Conservation (phyloP, 2,329 filamentous ascomycete genomes). For the Phialophora verrucosa region DNA sequence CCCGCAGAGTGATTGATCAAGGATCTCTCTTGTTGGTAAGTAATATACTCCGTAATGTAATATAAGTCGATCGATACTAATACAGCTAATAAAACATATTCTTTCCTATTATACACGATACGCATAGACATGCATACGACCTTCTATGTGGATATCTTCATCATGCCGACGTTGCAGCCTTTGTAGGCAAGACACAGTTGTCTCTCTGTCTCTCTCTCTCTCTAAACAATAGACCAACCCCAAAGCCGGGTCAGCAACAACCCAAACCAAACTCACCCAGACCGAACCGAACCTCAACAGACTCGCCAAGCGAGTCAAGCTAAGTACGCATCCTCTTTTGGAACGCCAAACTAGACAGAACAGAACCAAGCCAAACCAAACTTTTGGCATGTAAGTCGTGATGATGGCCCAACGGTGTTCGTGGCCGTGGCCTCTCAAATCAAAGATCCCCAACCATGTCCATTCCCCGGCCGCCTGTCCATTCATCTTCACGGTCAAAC, state of each 20-base stretch:
- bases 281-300: background rate
- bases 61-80: too few species aligned
- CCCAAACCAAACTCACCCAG: background rate
- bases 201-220: background rate
- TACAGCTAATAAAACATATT: too few species aligned
- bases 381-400: background rate
- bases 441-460: background rate
- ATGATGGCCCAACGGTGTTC: background rate
- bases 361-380: background rate
- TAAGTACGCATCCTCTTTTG: background rate
- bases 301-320: background rate
- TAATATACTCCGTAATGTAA: too few species aligned
- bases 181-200: background rate
- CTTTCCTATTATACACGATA: background rate
- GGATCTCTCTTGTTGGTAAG: background rate
- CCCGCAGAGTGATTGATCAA: background rate
- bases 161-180: background rate
- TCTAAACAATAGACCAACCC: background rate
- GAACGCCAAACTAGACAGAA: background rate
- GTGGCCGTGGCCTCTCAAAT: background rate
- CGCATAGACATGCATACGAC: background rate
- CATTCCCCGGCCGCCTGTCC: too few species aligned
- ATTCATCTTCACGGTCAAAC: slow-evolving; percentile 15
- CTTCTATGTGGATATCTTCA: background rate
- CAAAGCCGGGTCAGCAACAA: background rate